These are phyloP conservation scores for Talaromyces albobiverticillius DNA, from an alignment of 2,329 filamentous ascomycete species.

Conservation along the genomic window DNA sequence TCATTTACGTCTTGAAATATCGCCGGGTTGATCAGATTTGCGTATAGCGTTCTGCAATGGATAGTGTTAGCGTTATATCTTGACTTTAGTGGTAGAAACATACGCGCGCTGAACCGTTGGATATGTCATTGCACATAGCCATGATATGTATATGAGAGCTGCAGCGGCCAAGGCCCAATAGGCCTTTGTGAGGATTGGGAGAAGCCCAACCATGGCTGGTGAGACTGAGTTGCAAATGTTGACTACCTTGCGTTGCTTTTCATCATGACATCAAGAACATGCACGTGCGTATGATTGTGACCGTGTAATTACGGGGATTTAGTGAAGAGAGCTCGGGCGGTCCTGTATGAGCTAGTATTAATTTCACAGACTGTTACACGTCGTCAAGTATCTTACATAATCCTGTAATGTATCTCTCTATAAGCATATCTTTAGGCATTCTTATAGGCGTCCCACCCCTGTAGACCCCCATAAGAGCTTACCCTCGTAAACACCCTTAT, in stretches of 20 bases:
- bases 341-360: too few relatives aligned
- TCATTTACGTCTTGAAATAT: constrained; percentile 70
- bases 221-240: background rate
- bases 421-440: too few relatives aligned
- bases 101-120: constrained; percentile 79
- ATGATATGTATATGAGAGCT: constrained; percentile 63
- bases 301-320: background rate
- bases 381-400: too few relatives aligned
- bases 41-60: constrained; percentile 69
- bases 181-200: constrained; percentile 50
- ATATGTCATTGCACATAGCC: constrained; percentile 64
- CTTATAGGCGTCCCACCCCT: too few relatives aligned
- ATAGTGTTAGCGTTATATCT: background rate
- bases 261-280: background rate
- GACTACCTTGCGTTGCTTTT: background rate
- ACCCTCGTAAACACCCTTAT: too few relatives aligned
- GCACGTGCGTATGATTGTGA: background rate
- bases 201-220: constrained; percentile 35
- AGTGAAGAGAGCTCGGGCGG: background rate
- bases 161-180: constrained; percentile 58
- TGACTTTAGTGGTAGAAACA: constrained; percentile 29
- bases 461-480: too few relatives aligned
- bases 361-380: too few relatives aligned
- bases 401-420: too few relatives aligned
- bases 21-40: constrained; percentile 71